phyloP scores from a whole-genome alignment of 305 asterid genomes.

The Fraxinus greggii region DNA sequence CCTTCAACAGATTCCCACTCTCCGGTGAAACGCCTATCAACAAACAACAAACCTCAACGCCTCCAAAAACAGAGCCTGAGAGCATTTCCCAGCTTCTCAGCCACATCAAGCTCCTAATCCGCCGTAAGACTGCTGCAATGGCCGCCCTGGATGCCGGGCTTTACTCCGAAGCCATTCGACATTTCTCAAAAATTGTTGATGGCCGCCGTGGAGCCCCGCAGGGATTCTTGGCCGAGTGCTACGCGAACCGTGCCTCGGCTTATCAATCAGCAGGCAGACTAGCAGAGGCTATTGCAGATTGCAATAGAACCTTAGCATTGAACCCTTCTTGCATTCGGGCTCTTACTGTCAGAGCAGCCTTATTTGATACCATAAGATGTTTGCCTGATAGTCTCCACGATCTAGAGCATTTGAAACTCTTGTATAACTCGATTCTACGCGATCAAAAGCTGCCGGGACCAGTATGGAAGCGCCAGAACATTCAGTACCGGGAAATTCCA shows the following conservation, averaged over 20 bases:
- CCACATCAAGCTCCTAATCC: slow-evolving; percentile 77
- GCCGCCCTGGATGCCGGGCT: slow-evolving; percentile 55
- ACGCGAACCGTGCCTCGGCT: slow-evolving; percentile 67
- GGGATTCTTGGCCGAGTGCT: slow-evolving; percentile 43
- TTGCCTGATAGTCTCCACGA: slow-evolving; percentile 85
- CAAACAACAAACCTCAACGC: slow-evolving; percentile 41
- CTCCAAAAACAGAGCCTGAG: slow-evolving; percentile 61
- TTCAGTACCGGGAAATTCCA: slow-evolving; percentile 78
- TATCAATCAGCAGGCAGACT: slow-evolving; percentile 67
- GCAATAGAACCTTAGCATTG: slow-evolving; percentile 49
- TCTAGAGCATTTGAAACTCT: slow-evolving; percentile 34
- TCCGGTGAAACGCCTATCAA: slow-evolving; percentile 34
- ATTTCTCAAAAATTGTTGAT: slow-evolving; percentile 83
- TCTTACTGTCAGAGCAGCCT: slow-evolving; percentile 58
- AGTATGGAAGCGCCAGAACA: slow-evolving; percentile 66
- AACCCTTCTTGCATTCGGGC: slow-evolving; percentile 83
- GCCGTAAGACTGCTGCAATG: slow-evolving; percentile 84
- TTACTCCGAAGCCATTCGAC: slow-evolving; percentile 60
- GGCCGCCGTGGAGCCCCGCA: slow-evolving; percentile 90
- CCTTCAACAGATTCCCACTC: slow-evolving; percentile 51
- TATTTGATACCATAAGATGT: slow-evolving; percentile 71
- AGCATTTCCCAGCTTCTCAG: slow-evolving; percentile 66
- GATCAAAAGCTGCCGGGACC: slow-evolving; percentile 78
- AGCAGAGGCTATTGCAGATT: slow-evolving; percentile 62
- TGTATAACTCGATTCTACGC: slow-evolving; percentile 70